phyloP scores from a whole-genome alignment of 176 grass and related monocot species.

The Triticum monococcum region DNA sequence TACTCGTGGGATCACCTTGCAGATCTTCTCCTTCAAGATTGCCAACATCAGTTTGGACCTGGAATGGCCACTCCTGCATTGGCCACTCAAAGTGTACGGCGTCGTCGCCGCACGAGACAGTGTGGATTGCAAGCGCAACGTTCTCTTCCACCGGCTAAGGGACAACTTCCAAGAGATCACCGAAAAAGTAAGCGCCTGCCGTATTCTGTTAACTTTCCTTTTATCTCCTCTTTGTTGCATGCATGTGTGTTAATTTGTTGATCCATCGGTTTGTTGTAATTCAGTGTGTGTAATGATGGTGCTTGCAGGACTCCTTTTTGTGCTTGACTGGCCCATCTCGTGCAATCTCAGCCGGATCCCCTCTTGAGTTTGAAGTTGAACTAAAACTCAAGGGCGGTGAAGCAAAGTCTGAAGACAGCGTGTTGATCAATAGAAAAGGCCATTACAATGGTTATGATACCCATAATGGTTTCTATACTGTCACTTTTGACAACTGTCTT shows the following conservation, averaged over 20 bases:
- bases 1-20: not conserved
- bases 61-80: not conserved
- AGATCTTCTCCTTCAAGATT: not conserved
- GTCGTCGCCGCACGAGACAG: not conserved
- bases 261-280: not conserved
- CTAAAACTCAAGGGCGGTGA: no score
- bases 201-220: not conserved
- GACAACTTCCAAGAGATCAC: not conserved
- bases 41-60: not conserved
- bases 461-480: no score
- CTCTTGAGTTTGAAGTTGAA: no score
- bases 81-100: not conserved
- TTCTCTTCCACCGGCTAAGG: not conserved
- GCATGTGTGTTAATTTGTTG: not conserved
- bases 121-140: not conserved
- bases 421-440: no score
- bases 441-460: no score
- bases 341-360: not conserved
- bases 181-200: accelerated
- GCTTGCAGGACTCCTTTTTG: not conserved
- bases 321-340: not conserved
- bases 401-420: no score
- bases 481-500: no score
- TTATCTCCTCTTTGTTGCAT: not conserved
- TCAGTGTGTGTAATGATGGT: not conserved